Conservation (phyloP, 1,139 yeast genomes). For the Scheffersomyces segobiensis region DNA sequence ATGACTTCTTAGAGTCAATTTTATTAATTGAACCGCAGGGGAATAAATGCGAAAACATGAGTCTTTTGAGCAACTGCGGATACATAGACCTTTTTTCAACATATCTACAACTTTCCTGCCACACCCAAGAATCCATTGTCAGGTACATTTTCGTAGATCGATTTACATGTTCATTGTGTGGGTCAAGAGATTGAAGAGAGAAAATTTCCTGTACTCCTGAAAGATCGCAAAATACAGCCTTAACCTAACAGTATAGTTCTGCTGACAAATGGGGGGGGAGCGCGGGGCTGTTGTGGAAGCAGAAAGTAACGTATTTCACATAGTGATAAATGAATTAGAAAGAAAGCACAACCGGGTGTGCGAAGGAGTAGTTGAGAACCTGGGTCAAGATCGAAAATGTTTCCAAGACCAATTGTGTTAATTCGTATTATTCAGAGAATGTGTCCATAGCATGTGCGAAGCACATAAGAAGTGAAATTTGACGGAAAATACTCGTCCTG, state of each 20-base stretch:
- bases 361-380: background rate
- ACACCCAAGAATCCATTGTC: background rate
- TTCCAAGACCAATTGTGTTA: background rate
- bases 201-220: background rate
- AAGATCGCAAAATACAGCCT: background rate
- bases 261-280: background rate
- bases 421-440: background rate
- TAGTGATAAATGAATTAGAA: background rate
- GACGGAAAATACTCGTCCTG: background rate
- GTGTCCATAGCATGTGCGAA: background rate
- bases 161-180: background rate
- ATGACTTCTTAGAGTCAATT: no score
- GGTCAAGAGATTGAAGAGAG: background rate
- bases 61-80: background rate
- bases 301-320: background rate
- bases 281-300: background rate
- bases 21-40: no score
- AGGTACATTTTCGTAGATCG: background rate
- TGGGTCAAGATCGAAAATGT: background rate
- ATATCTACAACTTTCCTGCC: background rate
- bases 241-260: background rate
- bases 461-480: background rate
- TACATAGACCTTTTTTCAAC: background rate
- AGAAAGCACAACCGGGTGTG: background rate
- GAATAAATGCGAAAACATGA: no score